A percentile compares a stretch with the other conserved stretches of the same genome.
phyloP scores from a whole-genome alignment of 202 grass and related monocot species.

The Setaria italica region DNA sequence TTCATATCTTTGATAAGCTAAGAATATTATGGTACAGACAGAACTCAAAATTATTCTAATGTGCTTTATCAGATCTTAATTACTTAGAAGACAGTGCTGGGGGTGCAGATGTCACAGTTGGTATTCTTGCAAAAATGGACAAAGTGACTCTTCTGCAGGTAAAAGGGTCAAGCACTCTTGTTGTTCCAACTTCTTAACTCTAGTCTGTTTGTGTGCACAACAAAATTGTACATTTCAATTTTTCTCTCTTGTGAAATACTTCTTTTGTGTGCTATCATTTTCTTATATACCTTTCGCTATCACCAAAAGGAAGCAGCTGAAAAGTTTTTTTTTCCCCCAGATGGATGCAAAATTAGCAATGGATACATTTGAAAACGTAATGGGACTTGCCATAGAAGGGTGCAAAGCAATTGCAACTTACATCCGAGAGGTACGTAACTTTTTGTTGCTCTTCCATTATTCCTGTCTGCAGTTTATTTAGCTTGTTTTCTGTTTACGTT shows the following conservation, averaged over 20 bases:
- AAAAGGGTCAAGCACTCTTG: slow-evolving; percentile 19
- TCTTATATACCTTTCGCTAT: slow-evolving; percentile 14
- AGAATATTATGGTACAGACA: background rate
- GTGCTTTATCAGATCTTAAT: slow-evolving; percentile 63
- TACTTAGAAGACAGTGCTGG: slow-evolving; percentile 82
- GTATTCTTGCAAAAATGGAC: slow-evolving; percentile 78
- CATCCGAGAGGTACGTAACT: slow-evolving; percentile 66
- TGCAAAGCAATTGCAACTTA: slow-evolving; percentile 93
- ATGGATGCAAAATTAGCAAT: slow-evolving; percentile 89
- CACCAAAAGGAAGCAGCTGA: slow-evolving; percentile 31
- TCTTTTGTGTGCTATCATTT: slow-evolving; percentile 10
- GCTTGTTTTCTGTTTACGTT: slow-evolving; percentile 6
- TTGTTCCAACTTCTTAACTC: slow-evolving; percentile 4
- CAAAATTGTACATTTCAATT: slow-evolving; percentile 34
- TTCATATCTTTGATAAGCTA: background rate
- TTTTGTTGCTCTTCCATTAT: slow-evolving; percentile 21
- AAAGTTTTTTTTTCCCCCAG: slow-evolving; percentile 50
- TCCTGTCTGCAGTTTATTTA: background rate
- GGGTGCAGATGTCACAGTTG: slow-evolving; percentile 79
- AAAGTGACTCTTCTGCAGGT: slow-evolving; percentile 87
- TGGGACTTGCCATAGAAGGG: slow-evolving; percentile 91
- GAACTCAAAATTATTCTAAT: slow-evolving; percentile 31
- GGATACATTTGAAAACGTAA: slow-evolving; percentile 95
- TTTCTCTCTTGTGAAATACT: slow-evolving; percentile 44
- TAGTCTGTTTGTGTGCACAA: background rate